phyloP scores from a whole-genome alignment of 768 basidiomycete species.

The Tubosaeta sp. region DNA sequence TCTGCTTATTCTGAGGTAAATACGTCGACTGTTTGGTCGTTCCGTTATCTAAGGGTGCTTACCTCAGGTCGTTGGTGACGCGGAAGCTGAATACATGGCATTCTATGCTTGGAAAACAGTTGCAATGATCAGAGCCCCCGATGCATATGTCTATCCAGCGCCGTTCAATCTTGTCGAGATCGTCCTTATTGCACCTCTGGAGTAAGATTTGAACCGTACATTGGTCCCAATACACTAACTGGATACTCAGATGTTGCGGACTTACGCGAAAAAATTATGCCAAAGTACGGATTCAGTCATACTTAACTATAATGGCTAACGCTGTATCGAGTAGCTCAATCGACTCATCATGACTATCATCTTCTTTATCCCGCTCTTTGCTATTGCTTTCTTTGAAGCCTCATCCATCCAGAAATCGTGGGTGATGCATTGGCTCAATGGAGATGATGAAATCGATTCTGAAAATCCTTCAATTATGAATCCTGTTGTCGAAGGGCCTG shows the following conservation, averaged over 20 bases:
- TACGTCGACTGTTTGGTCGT: neutral
- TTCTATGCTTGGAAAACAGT: slow-evolving; percentile 89
- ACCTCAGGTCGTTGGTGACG: slow-evolving; percentile 71
- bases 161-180: slow-evolving; percentile 90
- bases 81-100: slow-evolving; percentile 85
- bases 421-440: slow-evolving; percentile 65
- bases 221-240: neutral
- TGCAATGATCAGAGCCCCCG: slow-evolving; percentile 81
- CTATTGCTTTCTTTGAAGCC: slow-evolving; percentile 72
- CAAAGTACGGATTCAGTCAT: slow-evolving; percentile 35
- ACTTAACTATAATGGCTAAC: slow-evolving; percentile 1
- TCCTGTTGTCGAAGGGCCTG: slow-evolving; percentile 56
- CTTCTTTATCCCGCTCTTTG: slow-evolving; percentile 76
- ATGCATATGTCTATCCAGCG: slow-evolving; percentile 79
- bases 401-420: slow-evolving; percentile 55
- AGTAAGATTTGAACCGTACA: slow-evolving; percentile 47
- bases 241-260: slow-evolving; percentile 36
- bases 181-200: slow-evolving; percentile 76
- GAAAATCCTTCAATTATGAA: slow-evolving; percentile 53
- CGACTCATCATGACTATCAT: slow-evolving; percentile 68
- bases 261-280: slow-evolving; percentile 55
- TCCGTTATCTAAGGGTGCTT: slow-evolving; percentile 2
- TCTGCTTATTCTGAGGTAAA: slow-evolving; percentile 86
- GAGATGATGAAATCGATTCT: slow-evolving; percentile 54
- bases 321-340: slow-evolving; percentile 51